Percentiles rank a stretch among this genome's conserved stretches.
Conservation (phyloP, 306 rosid species). For the Vicia villosa region DNA sequence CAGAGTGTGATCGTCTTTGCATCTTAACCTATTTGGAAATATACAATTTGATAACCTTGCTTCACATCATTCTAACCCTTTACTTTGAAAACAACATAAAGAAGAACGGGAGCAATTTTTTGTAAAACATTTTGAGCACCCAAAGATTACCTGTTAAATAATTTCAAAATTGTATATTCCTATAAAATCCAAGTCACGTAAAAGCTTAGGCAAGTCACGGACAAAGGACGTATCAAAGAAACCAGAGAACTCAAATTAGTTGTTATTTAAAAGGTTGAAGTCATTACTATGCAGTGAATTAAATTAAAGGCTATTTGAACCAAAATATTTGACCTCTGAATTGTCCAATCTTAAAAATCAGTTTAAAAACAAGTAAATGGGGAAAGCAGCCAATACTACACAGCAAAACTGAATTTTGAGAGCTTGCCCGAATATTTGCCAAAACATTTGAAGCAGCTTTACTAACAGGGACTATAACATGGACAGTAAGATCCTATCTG, state of each 20-base stretch:
- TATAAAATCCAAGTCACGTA: background rate
- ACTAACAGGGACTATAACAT: too few species aligned
- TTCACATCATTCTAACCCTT: slow-evolving; percentile 6
- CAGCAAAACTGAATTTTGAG: too few species aligned
- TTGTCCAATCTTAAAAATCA: background rate
- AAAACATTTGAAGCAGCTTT: too few species aligned
- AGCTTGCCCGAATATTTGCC: too few species aligned
- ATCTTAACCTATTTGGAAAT: too few species aligned
- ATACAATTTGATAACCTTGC: background rate
- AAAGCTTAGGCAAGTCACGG: background rate
- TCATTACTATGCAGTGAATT: background rate
- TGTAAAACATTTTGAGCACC: background rate
- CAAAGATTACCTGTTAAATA: background rate
- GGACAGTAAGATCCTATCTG: too few species aligned
- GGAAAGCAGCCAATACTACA: too few species aligned
- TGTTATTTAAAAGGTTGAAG: background rate
- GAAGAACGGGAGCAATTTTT: background rate
- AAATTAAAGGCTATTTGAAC: too few species aligned
- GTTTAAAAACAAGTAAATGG: background rate
- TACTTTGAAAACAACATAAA: background rate
- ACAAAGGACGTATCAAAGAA: background rate
- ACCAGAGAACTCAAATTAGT: background rate
- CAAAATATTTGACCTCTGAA: background rate
- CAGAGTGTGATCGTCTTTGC: too few species aligned
- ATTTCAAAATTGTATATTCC: too few species aligned